Evolutionary conservation across 2,329 filamentous ascomycete species (phyloP).

Genomic region (Helotiales sp.): DNA sequence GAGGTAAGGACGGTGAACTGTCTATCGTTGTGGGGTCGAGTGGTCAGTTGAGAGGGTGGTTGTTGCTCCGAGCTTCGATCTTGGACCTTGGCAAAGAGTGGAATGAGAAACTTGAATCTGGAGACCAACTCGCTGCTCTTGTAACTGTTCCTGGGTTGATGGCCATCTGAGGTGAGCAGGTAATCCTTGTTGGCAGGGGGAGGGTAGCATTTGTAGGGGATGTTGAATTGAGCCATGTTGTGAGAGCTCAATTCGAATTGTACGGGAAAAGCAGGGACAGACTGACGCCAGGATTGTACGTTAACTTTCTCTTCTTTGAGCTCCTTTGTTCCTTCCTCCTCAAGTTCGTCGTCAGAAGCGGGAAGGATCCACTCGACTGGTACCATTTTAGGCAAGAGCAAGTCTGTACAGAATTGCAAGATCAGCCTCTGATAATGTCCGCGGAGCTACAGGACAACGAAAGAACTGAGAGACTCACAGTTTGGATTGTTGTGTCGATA

Average conservation of each 20-base stretch:
- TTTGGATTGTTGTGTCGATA: no score
- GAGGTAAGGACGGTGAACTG: background rate
- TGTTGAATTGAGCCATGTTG: background rate
- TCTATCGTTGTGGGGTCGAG: no score
- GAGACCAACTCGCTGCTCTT: background rate
- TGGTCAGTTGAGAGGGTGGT: no score
- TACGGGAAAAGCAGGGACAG: no score
- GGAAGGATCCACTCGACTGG: no score
- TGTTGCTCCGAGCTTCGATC: background rate
- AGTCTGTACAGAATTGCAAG: background rate
- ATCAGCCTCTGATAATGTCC: no score
- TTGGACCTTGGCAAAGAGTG: background rate
- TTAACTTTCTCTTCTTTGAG: no score
- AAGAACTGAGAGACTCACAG: no score
- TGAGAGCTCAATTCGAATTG: no score
- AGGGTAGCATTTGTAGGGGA: background rate
- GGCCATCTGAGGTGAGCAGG: slow-evolving; percentile 14
- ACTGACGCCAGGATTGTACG: background rate
- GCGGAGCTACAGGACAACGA: no score
- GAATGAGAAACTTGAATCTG: background rate
- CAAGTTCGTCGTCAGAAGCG: no score
- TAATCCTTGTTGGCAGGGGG: slow-evolving; percentile 16
- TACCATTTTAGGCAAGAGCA: background rate
- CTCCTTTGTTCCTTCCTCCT: no score
- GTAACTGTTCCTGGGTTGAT: slow-evolving; percentile 8